These are phyloP conservation scores for Canariomyces notabilis DNA, from an alignment of 2,329 filamentous ascomycete species.

Conservation along the genomic window DNA sequence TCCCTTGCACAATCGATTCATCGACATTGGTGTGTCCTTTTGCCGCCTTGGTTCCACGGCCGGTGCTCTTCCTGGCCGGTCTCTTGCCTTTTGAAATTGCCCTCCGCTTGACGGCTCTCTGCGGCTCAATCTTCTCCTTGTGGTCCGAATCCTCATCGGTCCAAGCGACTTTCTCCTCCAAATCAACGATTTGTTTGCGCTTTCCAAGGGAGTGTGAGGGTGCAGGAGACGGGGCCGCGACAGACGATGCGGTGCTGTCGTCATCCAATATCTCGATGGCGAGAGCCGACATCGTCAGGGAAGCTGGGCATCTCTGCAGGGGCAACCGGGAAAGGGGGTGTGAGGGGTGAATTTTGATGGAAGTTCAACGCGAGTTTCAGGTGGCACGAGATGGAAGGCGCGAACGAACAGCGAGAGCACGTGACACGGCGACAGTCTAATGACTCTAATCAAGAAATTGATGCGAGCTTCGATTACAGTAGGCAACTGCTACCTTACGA, in stretches of 20 bases:
- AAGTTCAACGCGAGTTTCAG: neutral
- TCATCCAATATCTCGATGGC: slow-evolving; percentile 23
- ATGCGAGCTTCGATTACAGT: no score
- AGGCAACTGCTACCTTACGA: no score
- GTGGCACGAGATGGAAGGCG: neutral
- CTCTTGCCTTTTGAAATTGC: slow-evolving; percentile 35
- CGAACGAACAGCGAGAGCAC: slow-evolving; percentile 17
- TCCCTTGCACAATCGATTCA: slow-evolving; percentile 19
- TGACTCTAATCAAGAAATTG: no score
- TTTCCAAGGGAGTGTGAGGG: slow-evolving; percentile 27
- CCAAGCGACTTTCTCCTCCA: slow-evolving; percentile 45
- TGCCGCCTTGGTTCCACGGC: neutral
- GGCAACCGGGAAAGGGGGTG: neutral
- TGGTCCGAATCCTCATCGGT: slow-evolving; percentile 58
- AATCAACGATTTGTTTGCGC: slow-evolving; percentile 34
- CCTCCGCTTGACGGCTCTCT: slow-evolving; percentile 42
- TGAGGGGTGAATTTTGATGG: neutral
- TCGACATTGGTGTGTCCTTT: slow-evolving; percentile 1
- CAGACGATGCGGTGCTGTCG: slow-evolving; percentile 21
- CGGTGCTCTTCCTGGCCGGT: slow-evolving; percentile 4
- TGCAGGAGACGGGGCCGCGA: neutral
- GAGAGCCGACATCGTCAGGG: slow-evolving; percentile 12
- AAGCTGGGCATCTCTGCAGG: slow-evolving; percentile 8
- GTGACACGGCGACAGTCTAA: slow-evolving; percentile 12
- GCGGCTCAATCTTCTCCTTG: slow-evolving; percentile 48